Conservation (phyloP, 805 yeast genomes). For the Priceomyces castillae region DNA sequence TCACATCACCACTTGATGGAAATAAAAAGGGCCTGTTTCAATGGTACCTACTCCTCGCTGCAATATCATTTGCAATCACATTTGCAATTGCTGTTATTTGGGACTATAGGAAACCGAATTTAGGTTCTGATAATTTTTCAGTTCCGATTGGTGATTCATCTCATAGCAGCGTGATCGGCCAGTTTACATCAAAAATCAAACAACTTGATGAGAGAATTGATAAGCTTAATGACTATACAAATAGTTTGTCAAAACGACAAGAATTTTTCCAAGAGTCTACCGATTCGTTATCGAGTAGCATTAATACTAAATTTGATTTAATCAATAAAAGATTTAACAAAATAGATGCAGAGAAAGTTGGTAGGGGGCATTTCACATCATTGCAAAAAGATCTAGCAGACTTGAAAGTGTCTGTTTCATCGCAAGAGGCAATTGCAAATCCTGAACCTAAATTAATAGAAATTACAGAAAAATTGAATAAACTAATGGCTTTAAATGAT, state of each 20-base stretch:
- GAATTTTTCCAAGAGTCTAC: slow-evolving; percentile 18
- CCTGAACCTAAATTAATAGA: slow-evolving; percentile 15
- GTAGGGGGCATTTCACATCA: slow-evolving; percentile 6
- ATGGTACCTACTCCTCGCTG: slow-evolving; percentile 1
- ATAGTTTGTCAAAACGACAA: slow-evolving; percentile 16
- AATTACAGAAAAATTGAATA: slow-evolving; percentile 14
- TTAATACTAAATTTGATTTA: slow-evolving; percentile 16
- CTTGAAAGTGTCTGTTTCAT: slow-evolving; percentile 11
- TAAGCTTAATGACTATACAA: slow-evolving; percentile 14
- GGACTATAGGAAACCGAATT: background rate
- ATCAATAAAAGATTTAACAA: slow-evolving; percentile 13
- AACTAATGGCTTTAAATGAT: slow-evolving; percentile 12
- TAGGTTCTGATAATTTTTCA: background rate
- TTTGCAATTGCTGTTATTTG: background rate
- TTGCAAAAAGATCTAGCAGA: slow-evolving; percentile 13
- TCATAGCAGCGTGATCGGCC: background rate
- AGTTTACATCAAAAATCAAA: slow-evolving; percentile 14
- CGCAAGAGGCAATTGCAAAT: slow-evolving; percentile 7
- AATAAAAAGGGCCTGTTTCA: background rate
- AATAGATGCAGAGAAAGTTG: slow-evolving; percentile 4
- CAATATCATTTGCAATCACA: slow-evolving; percentile 2
- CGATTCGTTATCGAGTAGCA: slow-evolving; percentile 11
- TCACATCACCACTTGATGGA: background rate
- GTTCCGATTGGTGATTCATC: background rate
- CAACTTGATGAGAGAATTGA: slow-evolving; percentile 11